A percentile compares a stretch with the other conserved stretches of the same genome.
Conservation (phyloP, 352 stramenopile genomes). For the Phytophthora boehmeriae region DNA sequence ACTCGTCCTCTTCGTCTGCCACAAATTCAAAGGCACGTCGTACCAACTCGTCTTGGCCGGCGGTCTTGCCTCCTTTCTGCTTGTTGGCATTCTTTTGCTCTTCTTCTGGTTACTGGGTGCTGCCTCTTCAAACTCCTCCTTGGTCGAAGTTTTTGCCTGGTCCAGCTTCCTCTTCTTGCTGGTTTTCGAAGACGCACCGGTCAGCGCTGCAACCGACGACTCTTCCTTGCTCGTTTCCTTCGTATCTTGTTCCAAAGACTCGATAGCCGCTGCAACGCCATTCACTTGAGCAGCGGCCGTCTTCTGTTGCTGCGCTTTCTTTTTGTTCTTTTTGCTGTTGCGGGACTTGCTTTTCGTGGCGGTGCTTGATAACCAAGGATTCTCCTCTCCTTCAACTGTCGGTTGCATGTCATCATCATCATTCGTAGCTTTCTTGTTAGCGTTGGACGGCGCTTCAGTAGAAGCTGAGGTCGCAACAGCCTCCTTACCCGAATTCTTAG, state of each 20-base stretch:
- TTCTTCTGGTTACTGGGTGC: slow-evolving; percentile 37
- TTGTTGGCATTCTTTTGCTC: slow-evolving; percentile 35
- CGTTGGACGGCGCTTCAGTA: not conserved
- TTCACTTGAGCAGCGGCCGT: slow-evolving; percentile 31
- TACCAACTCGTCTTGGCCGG: slow-evolving; percentile 91
- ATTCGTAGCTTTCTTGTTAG: slow-evolving; percentile 12
- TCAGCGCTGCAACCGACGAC: slow-evolving; percentile 18
- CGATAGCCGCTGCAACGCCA: slow-evolving; percentile 61
- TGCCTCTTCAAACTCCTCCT: slow-evolving; percentile 13
- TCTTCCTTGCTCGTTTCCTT: slow-evolving; percentile 28
- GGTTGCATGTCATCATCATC: slow-evolving; percentile 32
- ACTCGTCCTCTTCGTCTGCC: slow-evolving; percentile 92
- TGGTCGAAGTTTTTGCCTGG: slow-evolving; percentile 19
- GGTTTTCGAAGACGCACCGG: slow-evolving; percentile 29
- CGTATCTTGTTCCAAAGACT: slow-evolving; percentile 62
- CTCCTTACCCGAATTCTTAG: slow-evolving; percentile 23
- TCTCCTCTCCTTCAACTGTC: slow-evolving; percentile 49
- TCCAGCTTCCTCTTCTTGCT: slow-evolving; percentile 64
- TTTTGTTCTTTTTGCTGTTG: slow-evolving; percentile 69
- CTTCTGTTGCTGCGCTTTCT: slow-evolving; percentile 46
- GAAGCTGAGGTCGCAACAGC: not conserved
- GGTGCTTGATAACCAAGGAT: slow-evolving; percentile 65
- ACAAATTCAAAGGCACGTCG: slow-evolving; percentile 94
- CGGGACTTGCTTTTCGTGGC: slow-evolving; percentile 68
- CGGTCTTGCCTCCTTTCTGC: slow-evolving; percentile 53